Evolutionary conservation across 331 rosid genomes (phyloP).

Genomic region (Spiraea crenata): DNA sequence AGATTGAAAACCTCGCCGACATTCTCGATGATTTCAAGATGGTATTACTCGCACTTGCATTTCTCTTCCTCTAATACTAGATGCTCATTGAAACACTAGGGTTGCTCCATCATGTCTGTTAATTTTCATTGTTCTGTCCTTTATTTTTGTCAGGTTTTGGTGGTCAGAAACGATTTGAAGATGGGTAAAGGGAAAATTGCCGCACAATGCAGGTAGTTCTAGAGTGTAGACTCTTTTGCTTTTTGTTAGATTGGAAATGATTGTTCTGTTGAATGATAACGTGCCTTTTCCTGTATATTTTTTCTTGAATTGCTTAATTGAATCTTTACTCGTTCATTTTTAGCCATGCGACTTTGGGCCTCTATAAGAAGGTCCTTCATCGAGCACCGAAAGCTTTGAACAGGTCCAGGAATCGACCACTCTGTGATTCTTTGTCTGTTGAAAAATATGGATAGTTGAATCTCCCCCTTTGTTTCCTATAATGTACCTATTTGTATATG

Average conservation of each 20-base stretch:
- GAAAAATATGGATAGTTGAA: neutral
- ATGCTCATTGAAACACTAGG: conserved; percentile 9
- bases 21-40: conserved; percentile 80
- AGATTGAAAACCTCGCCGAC: conserved; percentile 72
- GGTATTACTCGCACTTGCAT: conserved; percentile 35
- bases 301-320: neutral
- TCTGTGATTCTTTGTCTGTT: neutral
- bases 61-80: neutral
- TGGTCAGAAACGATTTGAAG: conserved; percentile 90
- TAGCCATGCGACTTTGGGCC: conserved; percentile 95
- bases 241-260: neutral
- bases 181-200: conserved; percentile 99
- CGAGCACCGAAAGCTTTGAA: conserved; percentile 87
- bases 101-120: neutral
- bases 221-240: neutral
- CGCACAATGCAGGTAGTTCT: conserved; percentile 85
- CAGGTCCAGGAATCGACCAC: conserved; percentile 38
- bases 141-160: conserved; percentile 56
- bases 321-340: conserved; percentile 24
- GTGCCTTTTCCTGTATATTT: neutral
- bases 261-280: neutral
- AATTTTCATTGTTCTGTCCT: neutral
- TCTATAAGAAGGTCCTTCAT: conserved; percentile 73
- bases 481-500: conserved; percentile 28
- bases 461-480: neutral